phyloP scores from a whole-genome alignment of 257 asterid species.

The Handroanthus guayacan region DNA sequence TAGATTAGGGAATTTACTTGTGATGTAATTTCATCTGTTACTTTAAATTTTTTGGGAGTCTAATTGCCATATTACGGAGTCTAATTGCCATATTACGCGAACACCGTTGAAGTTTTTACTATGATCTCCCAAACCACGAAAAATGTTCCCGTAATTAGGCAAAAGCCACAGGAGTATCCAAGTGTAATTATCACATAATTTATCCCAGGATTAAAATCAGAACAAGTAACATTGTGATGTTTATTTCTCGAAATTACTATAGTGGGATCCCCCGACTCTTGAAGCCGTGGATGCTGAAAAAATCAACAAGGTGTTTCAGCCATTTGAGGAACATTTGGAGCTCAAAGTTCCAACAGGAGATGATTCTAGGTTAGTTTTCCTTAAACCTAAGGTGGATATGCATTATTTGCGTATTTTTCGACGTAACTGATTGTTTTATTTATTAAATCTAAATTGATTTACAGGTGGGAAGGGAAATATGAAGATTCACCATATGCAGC shows the following conservation, averaged over 20 bases:
- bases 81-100: too few relatives aligned
- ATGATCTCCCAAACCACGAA: too few relatives aligned
- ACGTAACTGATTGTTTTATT: constrained; percentile 6
- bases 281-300: constrained; percentile 59
- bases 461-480: constrained; percentile 82
- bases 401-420: constrained; percentile 6
- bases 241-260: constrained; percentile 12
- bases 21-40: too few relatives aligned
- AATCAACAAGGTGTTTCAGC: constrained; percentile 58
- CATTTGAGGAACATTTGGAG: constrained; percentile 76
- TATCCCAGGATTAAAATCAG: too few relatives aligned
- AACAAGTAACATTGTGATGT: too few relatives aligned
- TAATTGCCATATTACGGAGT: too few relatives aligned
- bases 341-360: constrained; percentile 72
- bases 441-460: constrained; percentile 24
- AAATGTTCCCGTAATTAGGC: too few relatives aligned
- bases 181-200: too few relatives aligned
- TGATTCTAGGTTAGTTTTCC: constrained; percentile 62
- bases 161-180: too few relatives aligned
- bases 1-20: too few relatives aligned
- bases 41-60: too few relatives aligned
- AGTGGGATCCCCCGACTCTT: constrained; percentile 85
- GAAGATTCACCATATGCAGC: constrained; percentile 63
- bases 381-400: not conserved
- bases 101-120: too few relatives aligned